phyloP scores from a whole-genome alignment of 140 eudicot genomes.

The Cichorium intybus region DNA sequence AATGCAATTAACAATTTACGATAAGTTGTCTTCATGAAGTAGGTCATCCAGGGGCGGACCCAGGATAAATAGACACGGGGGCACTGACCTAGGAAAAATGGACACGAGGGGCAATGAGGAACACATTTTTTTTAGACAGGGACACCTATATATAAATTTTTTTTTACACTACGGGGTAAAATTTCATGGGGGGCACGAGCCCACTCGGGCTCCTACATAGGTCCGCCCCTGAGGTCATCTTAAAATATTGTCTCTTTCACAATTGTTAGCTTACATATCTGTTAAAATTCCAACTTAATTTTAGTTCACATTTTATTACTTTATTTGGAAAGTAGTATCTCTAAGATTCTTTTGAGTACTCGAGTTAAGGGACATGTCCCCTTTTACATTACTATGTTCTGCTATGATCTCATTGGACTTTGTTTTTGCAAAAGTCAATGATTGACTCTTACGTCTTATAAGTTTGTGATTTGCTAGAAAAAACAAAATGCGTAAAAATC shows the following conservation, averaged over 20 bases:
- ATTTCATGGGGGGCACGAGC: too few species aligned
- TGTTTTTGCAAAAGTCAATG: not conserved
- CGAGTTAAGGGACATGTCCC: not conserved
- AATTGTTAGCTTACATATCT: not conserved
- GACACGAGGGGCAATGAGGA: too few species aligned
- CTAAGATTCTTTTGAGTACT: not conserved
- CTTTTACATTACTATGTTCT: not conserved
- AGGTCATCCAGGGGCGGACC: too few species aligned
- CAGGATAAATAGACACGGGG: too few species aligned
- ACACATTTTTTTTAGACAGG: too few species aligned
- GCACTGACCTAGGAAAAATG: too few species aligned
- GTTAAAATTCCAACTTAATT: not conserved
- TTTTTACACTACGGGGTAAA: too few species aligned
- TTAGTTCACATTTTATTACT: conserved; percentile 1
- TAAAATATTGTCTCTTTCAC: too few species aligned
- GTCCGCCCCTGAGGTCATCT: too few species aligned
- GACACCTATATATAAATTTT: too few species aligned
- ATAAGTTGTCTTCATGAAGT: not conserved
- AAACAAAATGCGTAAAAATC: not conserved
- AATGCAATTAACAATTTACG: not conserved
- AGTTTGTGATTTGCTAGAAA: not conserved
- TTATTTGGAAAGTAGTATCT: conserved; percentile 3
- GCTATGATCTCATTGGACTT: not conserved
- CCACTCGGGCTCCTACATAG: too few species aligned
- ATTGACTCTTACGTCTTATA: not conserved